Base-by-base conservation (phyloP, 495 filamentous ascomycete species). In the Pyrenopolyporus hunteri region DNA sequence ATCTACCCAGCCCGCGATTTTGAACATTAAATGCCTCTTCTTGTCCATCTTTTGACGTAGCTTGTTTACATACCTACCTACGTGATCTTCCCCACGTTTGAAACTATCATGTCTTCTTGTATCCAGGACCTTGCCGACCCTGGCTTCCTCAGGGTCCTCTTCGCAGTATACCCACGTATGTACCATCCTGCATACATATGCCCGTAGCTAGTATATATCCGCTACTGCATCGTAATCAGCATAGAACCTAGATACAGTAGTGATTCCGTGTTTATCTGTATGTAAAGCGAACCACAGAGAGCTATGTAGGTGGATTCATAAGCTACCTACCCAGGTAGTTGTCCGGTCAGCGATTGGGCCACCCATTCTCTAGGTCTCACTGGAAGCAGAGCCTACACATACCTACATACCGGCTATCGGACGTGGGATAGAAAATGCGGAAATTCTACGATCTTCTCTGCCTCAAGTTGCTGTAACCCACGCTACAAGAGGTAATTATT, bases 401-500 rank as follows among this genome's bases (percentile, higher is more conserved):
- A n/a, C 45, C 42, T 63, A 36, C 33, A 58, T 52, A 60, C 56
- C 56, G 51, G 56, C 51, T 59, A 53, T 57, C 63, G 63, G 56
- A 60, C 46, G 57, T 36, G 45, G 8, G 56, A 45, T 55, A 50
- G 63, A 57, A 56, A 31, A 6, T 33, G 63, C 57, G 46, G 63
- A 60, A 47, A 22, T 66, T 61, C 51, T 46, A 57, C 57, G 29
- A 59, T 56, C 50, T 65, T 65, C 62, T 51, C 32, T 25, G 19
- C 23, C 31, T 26, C 25, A 14, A 50, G 37, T 25, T 39, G 16
- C 25, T 32, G 35, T 53, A 20, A 10, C 25, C 47, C 42, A 20
- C 42, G 20, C 46, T 55, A 37, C 42, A 50, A 53, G 17, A 35
- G 46, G 63, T 42, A 60, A 47, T 52, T n/a, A 43, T 48, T 48